These are phyloP conservation scores for Macrophomina tecta DNA, from an alignment of 2,329 filamentous ascomycete genomes.

Conservation along the genomic window DNA sequence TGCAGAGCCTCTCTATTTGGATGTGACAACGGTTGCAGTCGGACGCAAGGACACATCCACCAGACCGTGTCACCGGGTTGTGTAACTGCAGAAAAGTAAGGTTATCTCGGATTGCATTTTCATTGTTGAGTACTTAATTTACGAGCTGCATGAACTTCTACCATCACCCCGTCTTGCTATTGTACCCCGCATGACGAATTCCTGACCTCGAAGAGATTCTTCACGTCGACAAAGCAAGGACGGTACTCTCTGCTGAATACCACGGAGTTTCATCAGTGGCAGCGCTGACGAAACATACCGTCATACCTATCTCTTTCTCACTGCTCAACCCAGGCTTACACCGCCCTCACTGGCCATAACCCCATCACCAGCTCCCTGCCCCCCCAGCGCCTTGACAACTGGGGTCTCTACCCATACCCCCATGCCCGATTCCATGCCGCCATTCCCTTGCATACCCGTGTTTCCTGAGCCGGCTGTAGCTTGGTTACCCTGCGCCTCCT, in stretches of 20 bases:
- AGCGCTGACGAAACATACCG: not conserved
- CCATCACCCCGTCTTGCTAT: not conserved
- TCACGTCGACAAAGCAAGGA: not conserved
- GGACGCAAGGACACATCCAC: not conserved
- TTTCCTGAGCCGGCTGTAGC: not conserved
- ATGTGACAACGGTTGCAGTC: not conserved
- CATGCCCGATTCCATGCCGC: not conserved
- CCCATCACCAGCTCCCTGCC: conserved; percentile 17
- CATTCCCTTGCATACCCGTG: not conserved
- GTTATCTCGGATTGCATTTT: not conserved
- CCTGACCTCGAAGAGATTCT: not conserved
- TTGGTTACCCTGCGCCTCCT: conserved; percentile 9
- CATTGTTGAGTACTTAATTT: not conserved
- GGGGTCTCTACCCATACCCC: not conserved
- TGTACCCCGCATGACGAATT: conserved; percentile 13
- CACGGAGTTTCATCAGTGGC: not conserved
- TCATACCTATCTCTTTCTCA: not conserved
- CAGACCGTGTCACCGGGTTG: not conserved
- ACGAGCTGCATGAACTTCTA: not conserved
- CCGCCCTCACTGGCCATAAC: conserved; percentile 28
- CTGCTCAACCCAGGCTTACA: conserved; percentile 24
- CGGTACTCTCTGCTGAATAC: no score
- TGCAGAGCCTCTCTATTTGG: not conserved
- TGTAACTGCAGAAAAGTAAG: conserved; percentile 9
- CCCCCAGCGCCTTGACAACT: not conserved